Conservation (phyloP, 495 filamentous ascomycete genomes). For the Geoglossum glabrum region DNA sequence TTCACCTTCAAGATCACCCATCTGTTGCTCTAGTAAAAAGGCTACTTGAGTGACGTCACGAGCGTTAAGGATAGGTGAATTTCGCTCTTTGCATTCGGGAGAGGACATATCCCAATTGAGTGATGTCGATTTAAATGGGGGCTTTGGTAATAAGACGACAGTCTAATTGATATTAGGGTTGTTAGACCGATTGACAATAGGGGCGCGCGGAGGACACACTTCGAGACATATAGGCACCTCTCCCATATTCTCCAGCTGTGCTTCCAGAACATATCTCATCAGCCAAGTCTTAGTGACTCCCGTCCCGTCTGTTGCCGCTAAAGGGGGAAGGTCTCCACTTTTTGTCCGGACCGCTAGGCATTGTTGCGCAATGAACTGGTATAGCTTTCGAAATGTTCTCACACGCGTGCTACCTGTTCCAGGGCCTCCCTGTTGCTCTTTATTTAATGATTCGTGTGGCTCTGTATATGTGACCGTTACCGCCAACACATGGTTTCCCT, state of each 20-base stretch:
- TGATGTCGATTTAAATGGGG: slow-evolving; percentile 34
- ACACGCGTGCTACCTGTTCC: slow-evolving; percentile 46
- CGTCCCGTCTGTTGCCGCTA: slow-evolving; percentile 25
- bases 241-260: slow-evolving; percentile 84
- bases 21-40: slow-evolving; percentile 59
- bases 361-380: slow-evolving; percentile 85
- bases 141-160: slow-evolving; percentile 29
- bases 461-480: slow-evolving; percentile 85
- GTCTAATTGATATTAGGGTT: not conserved
- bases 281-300: slow-evolving; percentile 23
- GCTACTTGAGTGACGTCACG: slow-evolving; percentile 83
- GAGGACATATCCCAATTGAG: slow-evolving; percentile 35
- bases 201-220: slow-evolving; percentile 7
- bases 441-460: slow-evolving; percentile 20
- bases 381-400: slow-evolving; percentile 82
- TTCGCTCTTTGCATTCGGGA: slow-evolving; percentile 12
- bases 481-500: slow-evolving; percentile 82
- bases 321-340: slow-evolving; percentile 35
- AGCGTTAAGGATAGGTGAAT: slow-evolving; percentile 48
- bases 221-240: slow-evolving; percentile 44
- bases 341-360: slow-evolving; percentile 84
- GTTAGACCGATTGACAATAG: not conserved
- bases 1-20: slow-evolving; percentile 25
- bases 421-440: slow-evolving; percentile 23
- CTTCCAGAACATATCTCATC: slow-evolving; percentile 51